A percentile compares a stretch with the other conserved stretches of the same genome.
These are phyloP conservation scores for Sphagnum magellanicum DNA, from an alignment of 228 moss, liverwort and hornwort species.

Conservation along the genomic window DNA sequence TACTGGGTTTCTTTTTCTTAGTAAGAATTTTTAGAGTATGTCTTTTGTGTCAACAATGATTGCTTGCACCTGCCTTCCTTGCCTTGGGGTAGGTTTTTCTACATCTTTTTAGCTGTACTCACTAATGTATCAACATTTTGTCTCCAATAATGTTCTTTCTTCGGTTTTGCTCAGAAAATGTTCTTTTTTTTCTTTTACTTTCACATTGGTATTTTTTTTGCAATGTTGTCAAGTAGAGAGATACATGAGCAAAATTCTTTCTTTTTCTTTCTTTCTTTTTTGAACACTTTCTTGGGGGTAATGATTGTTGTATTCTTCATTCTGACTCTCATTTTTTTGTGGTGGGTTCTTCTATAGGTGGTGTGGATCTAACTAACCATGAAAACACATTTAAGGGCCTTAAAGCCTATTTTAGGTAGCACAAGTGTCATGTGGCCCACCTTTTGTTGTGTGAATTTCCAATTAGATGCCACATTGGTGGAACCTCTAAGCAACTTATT, in stretches of 20 bases:
- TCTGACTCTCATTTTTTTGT: conserved; percentile 3
- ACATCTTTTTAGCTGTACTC: too few relatives aligned
- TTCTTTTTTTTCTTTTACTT: too few relatives aligned
- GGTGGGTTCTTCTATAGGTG: conserved; percentile 56
- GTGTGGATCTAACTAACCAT: conserved; percentile 81
- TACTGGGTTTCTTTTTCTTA: conserved; percentile 81
- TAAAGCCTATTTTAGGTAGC: conserved; percentile 39
- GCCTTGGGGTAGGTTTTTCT: too few relatives aligned
- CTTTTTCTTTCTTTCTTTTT: background rate
- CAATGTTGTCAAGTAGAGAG: too few relatives aligned
- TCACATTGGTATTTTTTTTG: too few relatives aligned
- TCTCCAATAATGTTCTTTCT: too few relatives aligned
- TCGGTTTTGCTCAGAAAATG: too few relatives aligned
- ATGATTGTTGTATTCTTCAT: too few relatives aligned
- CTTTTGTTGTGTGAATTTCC: conserved; percentile 72
- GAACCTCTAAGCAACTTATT: conserved; percentile 70
- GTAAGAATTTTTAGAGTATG: too few relatives aligned
- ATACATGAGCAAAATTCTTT: background rate
- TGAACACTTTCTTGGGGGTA: conserved; percentile 2
- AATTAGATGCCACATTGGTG: conserved; percentile 59
- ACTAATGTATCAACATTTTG: too few relatives aligned
- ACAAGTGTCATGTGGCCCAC: conserved; percentile 80
- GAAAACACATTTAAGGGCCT: conserved; percentile 71
- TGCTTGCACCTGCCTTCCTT: too few relatives aligned
- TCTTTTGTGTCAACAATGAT: too few relatives aligned